phyloP scores from a whole-genome alignment of 176 grass and related monocot genomes.

The Oryza longistaminata region DNA sequence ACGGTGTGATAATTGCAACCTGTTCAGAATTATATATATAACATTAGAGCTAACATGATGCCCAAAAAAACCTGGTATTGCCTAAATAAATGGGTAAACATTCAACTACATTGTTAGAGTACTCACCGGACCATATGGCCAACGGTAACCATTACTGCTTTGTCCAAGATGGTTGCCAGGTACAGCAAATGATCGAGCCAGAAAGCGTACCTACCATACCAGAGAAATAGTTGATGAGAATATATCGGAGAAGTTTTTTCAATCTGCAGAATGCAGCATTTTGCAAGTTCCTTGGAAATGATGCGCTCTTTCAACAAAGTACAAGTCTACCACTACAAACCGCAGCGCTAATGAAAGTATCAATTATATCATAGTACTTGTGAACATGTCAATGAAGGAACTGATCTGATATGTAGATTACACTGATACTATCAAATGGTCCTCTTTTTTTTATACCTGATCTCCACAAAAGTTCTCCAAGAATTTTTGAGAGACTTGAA shows the following conservation, averaged over 20 bases:
- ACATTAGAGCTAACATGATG: slow-evolving; percentile 33
- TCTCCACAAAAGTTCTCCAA: slow-evolving; percentile 97
- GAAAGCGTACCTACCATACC: slow-evolving; percentile 76
- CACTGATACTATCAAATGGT: slow-evolving; percentile 3
- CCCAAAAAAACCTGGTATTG: not conserved
- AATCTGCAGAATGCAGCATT: slow-evolving; percentile 14
- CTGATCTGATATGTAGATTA: not conserved
- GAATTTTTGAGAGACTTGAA: slow-evolving; percentile 90
- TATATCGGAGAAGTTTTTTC: not conserved
- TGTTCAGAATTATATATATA: slow-evolving; percentile 40
- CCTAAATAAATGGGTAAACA: not conserved
- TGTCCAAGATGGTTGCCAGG: slow-evolving; percentile 95
- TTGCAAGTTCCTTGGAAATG: not conserved
- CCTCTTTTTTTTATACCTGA: slow-evolving; percentile 54
- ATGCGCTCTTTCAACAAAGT: not conserved
- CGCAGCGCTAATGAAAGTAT: not conserved
- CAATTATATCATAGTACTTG: not conserved
- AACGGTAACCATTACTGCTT: slow-evolving; percentile 87
- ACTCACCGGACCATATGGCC: slow-evolving; percentile 97
- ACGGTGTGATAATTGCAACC: slow-evolving; percentile 96
- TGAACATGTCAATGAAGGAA: slow-evolving; percentile 31
- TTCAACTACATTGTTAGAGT: slow-evolving; percentile 11
- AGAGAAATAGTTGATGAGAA: slow-evolving; percentile 22
- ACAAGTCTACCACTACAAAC: not conserved
- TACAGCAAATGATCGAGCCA: slow-evolving; percentile 90